These are phyloP conservation scores for Pichia ethanolica DNA, from an alignment of 805 yeast genomes.

Conservation along the genomic window DNA sequence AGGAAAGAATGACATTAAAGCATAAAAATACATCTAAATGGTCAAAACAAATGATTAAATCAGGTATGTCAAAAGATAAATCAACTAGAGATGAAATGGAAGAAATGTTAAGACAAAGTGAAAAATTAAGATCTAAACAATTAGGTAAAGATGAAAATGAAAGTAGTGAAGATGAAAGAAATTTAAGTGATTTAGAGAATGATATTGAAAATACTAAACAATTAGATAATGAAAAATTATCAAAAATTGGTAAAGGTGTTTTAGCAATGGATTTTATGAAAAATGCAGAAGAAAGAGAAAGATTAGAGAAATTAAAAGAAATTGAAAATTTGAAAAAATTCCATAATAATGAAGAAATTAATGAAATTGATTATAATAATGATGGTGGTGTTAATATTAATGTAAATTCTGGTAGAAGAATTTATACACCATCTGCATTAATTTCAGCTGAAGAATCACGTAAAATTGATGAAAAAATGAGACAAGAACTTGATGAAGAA, in stretches of 20 bases:
- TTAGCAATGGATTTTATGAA: slow-evolving; percentile 94
- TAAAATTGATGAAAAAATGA: slow-evolving; percentile 29
- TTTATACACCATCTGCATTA: slow-evolving; percentile 59
- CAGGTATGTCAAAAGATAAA: slow-evolving; percentile 85
- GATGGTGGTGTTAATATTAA: slow-evolving; percentile 39
- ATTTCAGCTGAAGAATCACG: slow-evolving; percentile 31
- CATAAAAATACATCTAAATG: slow-evolving; percentile 85
- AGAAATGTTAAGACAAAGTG: slow-evolving; percentile 88
- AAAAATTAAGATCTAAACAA: slow-evolving; percentile 63
- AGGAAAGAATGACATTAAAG: slow-evolving; percentile 85
- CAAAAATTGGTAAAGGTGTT: slow-evolving; percentile 75
- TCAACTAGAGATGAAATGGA: slow-evolving; percentile 83
- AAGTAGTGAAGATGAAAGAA: slow-evolving; percentile 36
- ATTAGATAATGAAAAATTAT: slow-evolving; percentile 30
- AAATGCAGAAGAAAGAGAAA: slow-evolving; percentile 70
- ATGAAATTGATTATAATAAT: slow-evolving; percentile 29
- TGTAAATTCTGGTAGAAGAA: slow-evolving; percentile 72
- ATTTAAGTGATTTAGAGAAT: slow-evolving; percentile 44
- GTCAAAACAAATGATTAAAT: slow-evolving; percentile 85
- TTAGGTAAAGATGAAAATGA: slow-evolving; percentile 35
- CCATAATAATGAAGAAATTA: slow-evolving; percentile 36
- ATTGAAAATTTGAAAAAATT: slow-evolving; percentile 43
- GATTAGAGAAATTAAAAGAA: slow-evolving; percentile 48
- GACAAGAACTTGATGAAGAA: slow-evolving; percentile 44
- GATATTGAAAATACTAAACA: slow-evolving; percentile 38